These are phyloP conservation scores for Diutina ranongensis DNA, from an alignment of 1,139 yeast genomes.

Conservation along the genomic window DNA sequence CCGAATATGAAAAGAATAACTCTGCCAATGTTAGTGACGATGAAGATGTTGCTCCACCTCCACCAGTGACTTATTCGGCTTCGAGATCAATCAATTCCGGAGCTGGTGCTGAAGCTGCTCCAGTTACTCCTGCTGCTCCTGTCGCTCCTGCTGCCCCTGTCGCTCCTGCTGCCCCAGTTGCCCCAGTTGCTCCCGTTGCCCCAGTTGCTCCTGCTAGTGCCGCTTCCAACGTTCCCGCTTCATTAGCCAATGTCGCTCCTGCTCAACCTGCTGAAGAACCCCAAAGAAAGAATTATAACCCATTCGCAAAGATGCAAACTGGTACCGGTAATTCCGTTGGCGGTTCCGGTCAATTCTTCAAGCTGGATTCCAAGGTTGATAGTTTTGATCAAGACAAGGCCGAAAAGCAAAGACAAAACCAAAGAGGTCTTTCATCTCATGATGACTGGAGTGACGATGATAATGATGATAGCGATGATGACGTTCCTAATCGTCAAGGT, in stretches of 20 bases:
- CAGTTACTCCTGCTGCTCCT: conserved; percentile 7
- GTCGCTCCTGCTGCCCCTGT: conserved; percentile 8
- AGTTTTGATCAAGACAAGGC: conserved; percentile 41
- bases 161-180: conserved; percentile 9
- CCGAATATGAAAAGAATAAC: conserved; percentile 27
- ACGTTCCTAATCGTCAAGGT: conserved; percentile 36
- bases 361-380: conserved; percentile 19
- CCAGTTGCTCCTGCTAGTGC: conserved; percentile 1
- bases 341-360: conserved; percentile 35
- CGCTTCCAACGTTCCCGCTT: not conserved
- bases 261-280: conserved; percentile 4
- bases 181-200: not conserved
- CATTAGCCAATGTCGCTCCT: not conserved
- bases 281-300: conserved; percentile 22
- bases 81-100: not conserved
- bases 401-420: conserved; percentile 53
- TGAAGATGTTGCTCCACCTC: conserved; percentile 18
- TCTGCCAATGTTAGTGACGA: conserved; percentile 18
- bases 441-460: conserved; percentile 55
- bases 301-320: conserved; percentile 21
- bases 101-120: conserved; percentile 3
- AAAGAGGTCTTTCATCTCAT: conserved; percentile 41
- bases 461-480: conserved; percentile 39
- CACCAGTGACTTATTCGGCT: not conserved
- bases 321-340: conserved; percentile 7